Percentiles rank a stretch among this genome's conserved stretches.
phyloP scores from a whole-genome alignment of 202 grass and related monocot genomes.

The Bolboschoenoplectus hybrid region DNA sequence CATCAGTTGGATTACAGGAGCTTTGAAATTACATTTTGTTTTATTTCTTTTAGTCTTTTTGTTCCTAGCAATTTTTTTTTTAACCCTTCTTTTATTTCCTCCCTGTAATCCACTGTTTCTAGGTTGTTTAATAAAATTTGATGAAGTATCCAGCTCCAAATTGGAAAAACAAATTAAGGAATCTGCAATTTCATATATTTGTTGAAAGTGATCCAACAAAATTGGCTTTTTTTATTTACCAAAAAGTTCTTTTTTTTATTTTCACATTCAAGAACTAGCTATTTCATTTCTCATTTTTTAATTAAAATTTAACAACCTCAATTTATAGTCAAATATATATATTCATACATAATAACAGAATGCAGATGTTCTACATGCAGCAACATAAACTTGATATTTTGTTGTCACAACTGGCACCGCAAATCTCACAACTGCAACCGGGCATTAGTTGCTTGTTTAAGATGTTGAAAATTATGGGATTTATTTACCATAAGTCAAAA shows the following conservation, averaged over 20 bases:
- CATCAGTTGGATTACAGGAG: too few species aligned
- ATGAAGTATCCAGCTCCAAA: too few species aligned
- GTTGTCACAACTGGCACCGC: not conserved
- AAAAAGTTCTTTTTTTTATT: not conserved
- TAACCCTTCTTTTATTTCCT: too few species aligned
- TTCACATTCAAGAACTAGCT: not conserved
- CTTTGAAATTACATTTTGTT: too few species aligned
- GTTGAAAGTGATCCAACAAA: too few species aligned
- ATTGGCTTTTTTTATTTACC: too few species aligned
- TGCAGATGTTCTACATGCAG: not conserved
- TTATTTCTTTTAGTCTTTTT: too few species aligned
- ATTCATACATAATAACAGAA: not conserved
- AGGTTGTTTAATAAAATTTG: too few species aligned
- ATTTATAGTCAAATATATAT: not conserved
- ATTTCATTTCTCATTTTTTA: not conserved
- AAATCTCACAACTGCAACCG: not conserved
- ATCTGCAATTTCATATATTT: too few species aligned
- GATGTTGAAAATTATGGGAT: conserved; percentile 14
- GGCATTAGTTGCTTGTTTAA: not conserved
- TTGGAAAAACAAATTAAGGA: too few species aligned
- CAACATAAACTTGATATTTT: not conserved
- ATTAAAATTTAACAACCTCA: not conserved
- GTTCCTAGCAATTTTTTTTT: too few species aligned
- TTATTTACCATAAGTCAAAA: conserved; percentile 3
- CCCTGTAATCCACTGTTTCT: too few species aligned